A percentile compares a stretch with the other conserved stretches of the same genome.
These are phyloP conservation scores for Paecilomyces formosus DNA, from an alignment of 2,329 filamentous ascomycete genomes.

Conservation along the genomic window DNA sequence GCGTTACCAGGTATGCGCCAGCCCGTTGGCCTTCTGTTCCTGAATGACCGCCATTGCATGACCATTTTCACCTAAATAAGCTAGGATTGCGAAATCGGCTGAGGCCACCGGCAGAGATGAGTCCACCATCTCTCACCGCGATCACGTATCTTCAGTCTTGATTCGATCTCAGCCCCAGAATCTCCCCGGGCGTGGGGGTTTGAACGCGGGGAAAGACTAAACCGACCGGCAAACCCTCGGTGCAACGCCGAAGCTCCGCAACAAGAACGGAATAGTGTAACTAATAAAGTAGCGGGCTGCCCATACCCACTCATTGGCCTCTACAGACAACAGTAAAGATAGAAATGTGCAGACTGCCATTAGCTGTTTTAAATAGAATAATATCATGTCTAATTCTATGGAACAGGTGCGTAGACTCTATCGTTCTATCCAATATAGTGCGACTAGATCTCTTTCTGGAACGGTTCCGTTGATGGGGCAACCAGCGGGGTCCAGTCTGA, in stretches of 20 bases:
- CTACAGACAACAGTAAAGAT: neutral
- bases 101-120: neutral
- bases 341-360: neutral
- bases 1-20: neutral
- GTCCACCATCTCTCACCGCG: neutral
- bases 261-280: neutral
- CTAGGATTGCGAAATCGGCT: neutral
- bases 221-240: neutral
- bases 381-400: neutral
- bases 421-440: neutral
- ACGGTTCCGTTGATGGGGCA: conserved; percentile 7
- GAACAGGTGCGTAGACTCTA: neutral
- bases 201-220: neutral
- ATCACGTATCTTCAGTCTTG: neutral
- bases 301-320: neutral
- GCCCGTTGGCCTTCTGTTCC: neutral
- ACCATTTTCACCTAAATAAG: neutral
- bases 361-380: neutral
- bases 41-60: neutral
- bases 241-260: neutral
- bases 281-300: neutral
- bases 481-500: conserved; percentile 3
- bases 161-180: neutral
- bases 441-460: neutral
- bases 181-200: neutral